Percentiles rank a stretch among this genome's conserved stretches.
Conservation (phyloP, 2,329 filamentous ascomycete species). For the Penicillium oxalicum region DNA sequence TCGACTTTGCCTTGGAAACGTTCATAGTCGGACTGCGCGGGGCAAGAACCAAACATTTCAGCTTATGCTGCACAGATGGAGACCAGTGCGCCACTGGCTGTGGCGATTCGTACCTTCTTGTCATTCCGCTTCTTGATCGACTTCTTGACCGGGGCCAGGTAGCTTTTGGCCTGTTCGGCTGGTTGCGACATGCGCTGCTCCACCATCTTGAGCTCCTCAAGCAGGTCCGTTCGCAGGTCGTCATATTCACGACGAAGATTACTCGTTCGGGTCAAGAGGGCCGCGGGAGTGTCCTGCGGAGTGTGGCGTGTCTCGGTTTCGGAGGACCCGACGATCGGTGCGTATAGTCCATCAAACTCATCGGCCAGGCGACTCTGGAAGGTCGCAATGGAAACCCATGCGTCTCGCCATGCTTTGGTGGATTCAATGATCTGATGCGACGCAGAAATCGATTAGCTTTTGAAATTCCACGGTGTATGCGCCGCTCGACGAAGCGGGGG, state of each 20-base stretch:
- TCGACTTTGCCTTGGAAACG: slow-evolving; percentile 66
- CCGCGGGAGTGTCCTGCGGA: slow-evolving; percentile 55
- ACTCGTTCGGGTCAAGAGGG: slow-evolving; percentile 58
- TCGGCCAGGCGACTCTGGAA: slow-evolving; percentile 62
- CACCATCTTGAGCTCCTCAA: slow-evolving; percentile 65
- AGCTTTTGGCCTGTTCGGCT: slow-evolving; percentile 62
- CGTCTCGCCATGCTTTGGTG: slow-evolving; percentile 69
- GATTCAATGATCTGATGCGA: slow-evolving; percentile 63
- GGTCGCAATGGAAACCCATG: slow-evolving; percentile 67
- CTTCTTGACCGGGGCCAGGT: slow-evolving; percentile 67
- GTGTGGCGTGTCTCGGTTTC: slow-evolving; percentile 52
- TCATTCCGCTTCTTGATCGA: slow-evolving; percentile 81
- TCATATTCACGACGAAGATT: slow-evolving; percentile 62
- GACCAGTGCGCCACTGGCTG: not conserved
- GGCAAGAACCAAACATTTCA: not conserved
- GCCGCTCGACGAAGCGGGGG: slow-evolving; percentile 4
- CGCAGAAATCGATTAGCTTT: not conserved
- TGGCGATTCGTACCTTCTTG: slow-evolving; percentile 51
- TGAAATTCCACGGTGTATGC: not conserved
- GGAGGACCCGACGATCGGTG: slow-evolving; percentile 64
- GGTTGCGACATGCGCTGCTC: slow-evolving; percentile 65
- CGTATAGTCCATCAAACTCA: slow-evolving; percentile 68
- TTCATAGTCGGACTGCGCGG: slow-evolving; percentile 64
- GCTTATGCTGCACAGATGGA: not conserved
- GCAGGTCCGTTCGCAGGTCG: slow-evolving; percentile 65